These are phyloP conservation scores for Dunaliella primolecta DNA, from an alignment of 139 green algal genomes.

Conservation along the genomic window DNA sequence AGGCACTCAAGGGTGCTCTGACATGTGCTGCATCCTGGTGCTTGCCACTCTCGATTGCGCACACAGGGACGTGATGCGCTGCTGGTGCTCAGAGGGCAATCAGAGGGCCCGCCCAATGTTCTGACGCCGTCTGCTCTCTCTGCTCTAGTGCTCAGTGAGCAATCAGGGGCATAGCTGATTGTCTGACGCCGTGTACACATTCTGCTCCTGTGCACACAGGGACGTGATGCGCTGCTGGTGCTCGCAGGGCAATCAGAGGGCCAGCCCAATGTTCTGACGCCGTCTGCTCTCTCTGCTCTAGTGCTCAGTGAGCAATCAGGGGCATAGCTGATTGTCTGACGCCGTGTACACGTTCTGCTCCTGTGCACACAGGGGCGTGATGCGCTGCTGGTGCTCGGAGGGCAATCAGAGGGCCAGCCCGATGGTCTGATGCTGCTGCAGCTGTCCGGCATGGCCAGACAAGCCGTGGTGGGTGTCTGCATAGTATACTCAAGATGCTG, in stretches of 20 bases:
- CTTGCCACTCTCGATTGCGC: too few species aligned
- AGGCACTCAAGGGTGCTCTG: too few species aligned
- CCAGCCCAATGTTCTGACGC: constrained; percentile 58
- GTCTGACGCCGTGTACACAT: too few species aligned
- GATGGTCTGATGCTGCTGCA: constrained; percentile 60
- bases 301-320: too few species aligned
- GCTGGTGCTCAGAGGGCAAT: constrained; percentile 65
- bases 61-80: constrained; percentile 34
- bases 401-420: constrained; percentile 53
- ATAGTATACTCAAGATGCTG: too few species aligned
- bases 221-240: constrained; percentile 49
- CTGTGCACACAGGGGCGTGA: constrained; percentile 14
- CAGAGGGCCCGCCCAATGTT: constrained; percentile 52
- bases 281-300: too few species aligned
- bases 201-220: too few species aligned
- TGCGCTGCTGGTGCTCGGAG: constrained; percentile 65
- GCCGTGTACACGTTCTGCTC: too few species aligned
- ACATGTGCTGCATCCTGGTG: too few species aligned
- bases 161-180: too few species aligned
- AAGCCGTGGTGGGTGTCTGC: neutral
- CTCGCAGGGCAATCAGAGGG: constrained; percentile 57
- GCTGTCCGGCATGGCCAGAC: neutral
- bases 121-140: constrained; percentile 63
- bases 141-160: too few species aligned
- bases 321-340: too few species aligned